A percentile compares a stretch with the other conserved stretches of the same genome.
phyloP scores from a whole-genome alignment of 202 grass and related monocot genomes.

The Carex arenaria region DNA sequence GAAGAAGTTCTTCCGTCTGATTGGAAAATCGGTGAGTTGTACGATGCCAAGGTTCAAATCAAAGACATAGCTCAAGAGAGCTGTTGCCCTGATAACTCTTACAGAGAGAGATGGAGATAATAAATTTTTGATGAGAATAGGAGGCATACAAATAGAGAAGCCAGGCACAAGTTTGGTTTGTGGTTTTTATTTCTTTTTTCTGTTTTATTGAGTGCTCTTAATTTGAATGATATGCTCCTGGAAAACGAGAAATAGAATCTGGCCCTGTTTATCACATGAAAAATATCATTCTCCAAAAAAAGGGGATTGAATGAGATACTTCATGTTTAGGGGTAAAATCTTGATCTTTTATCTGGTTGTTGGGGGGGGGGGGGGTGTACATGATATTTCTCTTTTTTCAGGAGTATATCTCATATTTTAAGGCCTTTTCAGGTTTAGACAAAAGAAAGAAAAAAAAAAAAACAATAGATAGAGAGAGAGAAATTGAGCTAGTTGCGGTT shows the following conservation, averaged over 20 bases:
- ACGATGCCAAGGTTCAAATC: constrained; percentile 50
- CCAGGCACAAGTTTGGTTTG: constrained; percentile 28
- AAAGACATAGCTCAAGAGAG: constrained; percentile 42
- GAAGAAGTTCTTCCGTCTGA: constrained; percentile 40
- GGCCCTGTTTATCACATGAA: not conserved
- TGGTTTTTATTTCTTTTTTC: not conserved
- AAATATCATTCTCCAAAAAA: not conserved
- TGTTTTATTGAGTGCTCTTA: not conserved
- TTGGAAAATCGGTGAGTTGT: constrained; percentile 40
- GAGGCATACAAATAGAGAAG: constrained; percentile 23
- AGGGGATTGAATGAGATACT: not conserved
- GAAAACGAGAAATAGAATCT: not conserved
- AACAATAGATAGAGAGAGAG: not conserved
- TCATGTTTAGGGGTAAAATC: not conserved
- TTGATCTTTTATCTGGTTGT: not conserved
- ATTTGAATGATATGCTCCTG: not conserved
- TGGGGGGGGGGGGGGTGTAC: not conserved
- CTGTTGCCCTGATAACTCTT: constrained; percentile 27
- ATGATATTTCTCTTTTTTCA: not conserved
- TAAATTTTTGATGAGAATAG: not conserved
- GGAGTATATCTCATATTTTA: not conserved
- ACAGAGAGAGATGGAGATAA: constrained; percentile 17
- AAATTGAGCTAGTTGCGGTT: not conserved
- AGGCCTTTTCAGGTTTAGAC: not conserved
- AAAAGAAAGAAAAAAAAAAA: not conserved